Conservation (phyloP, 441 rosid species). For the Raphanus hybrid region DNA sequence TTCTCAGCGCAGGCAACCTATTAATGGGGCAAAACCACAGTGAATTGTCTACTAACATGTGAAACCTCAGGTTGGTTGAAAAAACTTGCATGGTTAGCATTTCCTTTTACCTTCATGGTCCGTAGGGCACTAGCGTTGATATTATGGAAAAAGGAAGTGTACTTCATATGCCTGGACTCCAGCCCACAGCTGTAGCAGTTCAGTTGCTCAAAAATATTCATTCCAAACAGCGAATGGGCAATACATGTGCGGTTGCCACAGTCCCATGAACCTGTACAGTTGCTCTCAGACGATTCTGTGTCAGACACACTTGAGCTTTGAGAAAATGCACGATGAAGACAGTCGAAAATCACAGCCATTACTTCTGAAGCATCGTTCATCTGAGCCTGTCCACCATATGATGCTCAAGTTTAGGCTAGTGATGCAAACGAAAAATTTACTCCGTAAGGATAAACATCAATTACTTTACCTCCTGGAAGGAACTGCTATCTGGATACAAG, state of each 20-base stretch:
- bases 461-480: conserved; percentile 78
- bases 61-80: background rate
- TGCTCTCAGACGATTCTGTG: conserved; percentile 69
- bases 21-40: conserved; percentile 16
- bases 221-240: conserved; percentile 90
- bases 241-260: conserved; percentile 73
- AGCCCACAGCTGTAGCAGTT: conserved; percentile 80
- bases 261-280: conserved; percentile 74
- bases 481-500: conserved; percentile 87
- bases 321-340: conserved; percentile 91
- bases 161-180: conserved; percentile 91
- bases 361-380: conserved; percentile 99
- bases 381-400: conserved; percentile 71
- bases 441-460: conserved; percentile 19
- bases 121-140: conserved; percentile 95
- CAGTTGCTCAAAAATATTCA: conserved; percentile 85
- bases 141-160: conserved; percentile 92
- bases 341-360: conserved; percentile 81
- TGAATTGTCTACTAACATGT: background rate
- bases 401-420: conserved; percentile 20
- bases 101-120: conserved; percentile 66
- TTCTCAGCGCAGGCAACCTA: conserved; percentile 73
- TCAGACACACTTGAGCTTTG: conserved; percentile 61
- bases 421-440: conserved; percentile 2
- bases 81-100: conserved; percentile 10